A percentile compares a stretch with the other conserved stretches of the same genome.
phyloP scores from a whole-genome alignment of 495 filamentous ascomycete genomes.

The Opeltia flavorubescens region DNA sequence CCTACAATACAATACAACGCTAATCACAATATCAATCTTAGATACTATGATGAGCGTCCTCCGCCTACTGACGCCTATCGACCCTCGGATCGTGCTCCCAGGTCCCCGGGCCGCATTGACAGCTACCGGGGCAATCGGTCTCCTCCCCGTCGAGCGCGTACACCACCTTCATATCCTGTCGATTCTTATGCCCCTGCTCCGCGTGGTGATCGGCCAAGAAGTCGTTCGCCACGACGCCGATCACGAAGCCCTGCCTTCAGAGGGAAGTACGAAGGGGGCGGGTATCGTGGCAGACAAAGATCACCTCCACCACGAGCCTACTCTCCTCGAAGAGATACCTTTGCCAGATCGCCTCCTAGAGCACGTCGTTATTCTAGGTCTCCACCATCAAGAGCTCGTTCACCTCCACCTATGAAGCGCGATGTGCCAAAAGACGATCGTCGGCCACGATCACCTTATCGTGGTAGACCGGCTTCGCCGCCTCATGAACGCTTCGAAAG shows the following conservation, averaged over 20 bases:
- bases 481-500: conserved; percentile 11
- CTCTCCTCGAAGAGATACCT: conserved; percentile 34
- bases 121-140: conserved; percentile 22
- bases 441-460: conserved; percentile 18
- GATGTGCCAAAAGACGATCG: conserved; percentile 15
- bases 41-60: conserved; percentile 30
- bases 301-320: conserved; percentile 29
- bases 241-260: conserved; percentile 32
- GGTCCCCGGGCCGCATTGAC: conserved; percentile 27
- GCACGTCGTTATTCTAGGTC: conserved; percentile 30
- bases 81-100: conserved; percentile 25
- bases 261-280: conserved; percentile 22
- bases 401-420: conserved; percentile 23
- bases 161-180: conserved; percentile 18
- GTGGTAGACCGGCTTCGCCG: conserved; percentile 10
- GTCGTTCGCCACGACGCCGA: conserved; percentile 34
- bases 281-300: conserved; percentile 24
- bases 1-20: too few relatives aligned
- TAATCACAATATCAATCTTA: conserved; percentile 10
- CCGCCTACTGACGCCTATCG: conserved; percentile 41
- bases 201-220: conserved; percentile 25
- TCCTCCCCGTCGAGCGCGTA: conserved; percentile 19
- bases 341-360: conserved; percentile 27
- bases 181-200: conserved; percentile 36
- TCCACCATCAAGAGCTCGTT: conserved; percentile 24